phyloP scores from a whole-genome alignment of 371 early-diverging fungal species.

The Rhizoclosmatium hyalinum region DNA sequence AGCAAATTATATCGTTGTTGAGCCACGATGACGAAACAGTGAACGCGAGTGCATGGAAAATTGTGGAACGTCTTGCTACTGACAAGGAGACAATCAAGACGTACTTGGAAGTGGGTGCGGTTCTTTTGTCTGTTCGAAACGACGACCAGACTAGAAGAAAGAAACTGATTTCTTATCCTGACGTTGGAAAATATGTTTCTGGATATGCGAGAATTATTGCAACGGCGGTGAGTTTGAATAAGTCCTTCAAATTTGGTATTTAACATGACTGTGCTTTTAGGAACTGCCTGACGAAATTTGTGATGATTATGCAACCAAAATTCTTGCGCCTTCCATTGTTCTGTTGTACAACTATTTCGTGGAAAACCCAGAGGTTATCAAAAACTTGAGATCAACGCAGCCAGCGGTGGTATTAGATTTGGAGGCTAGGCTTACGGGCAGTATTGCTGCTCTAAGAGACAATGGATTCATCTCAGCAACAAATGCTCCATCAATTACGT shows the following conservation, averaged over 20 bases:
- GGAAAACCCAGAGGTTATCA: neutral
- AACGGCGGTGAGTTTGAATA: neutral
- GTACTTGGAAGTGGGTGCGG: neutral
- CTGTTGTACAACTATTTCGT: conserved; percentile 1
- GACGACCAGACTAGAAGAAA: neutral
- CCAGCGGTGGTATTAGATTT: neutral
- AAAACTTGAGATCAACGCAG: neutral
- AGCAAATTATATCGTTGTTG: conserved; percentile 12
- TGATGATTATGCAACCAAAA: neutral
- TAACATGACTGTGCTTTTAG: neutral
- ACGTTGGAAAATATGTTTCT: neutral
- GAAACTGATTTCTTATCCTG: neutral
- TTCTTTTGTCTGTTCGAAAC: neutral
- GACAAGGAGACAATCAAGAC: neutral
- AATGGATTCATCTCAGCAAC: neutral
- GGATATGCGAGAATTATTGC: neutral
- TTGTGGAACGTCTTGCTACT: conserved; percentile 5
- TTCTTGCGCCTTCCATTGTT: conserved; percentile 3
- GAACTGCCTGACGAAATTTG: neutral
- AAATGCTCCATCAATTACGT: neutral
- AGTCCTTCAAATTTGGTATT: neutral
- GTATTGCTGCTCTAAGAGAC: neutral
- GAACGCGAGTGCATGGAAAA: conserved; percentile 15
- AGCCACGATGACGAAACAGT: neutral
- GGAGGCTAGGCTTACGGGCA: neutral